Base-by-base conservation (phyloP, 495 filamentous ascomycete species). In the Apodospora peruviana region DNA sequence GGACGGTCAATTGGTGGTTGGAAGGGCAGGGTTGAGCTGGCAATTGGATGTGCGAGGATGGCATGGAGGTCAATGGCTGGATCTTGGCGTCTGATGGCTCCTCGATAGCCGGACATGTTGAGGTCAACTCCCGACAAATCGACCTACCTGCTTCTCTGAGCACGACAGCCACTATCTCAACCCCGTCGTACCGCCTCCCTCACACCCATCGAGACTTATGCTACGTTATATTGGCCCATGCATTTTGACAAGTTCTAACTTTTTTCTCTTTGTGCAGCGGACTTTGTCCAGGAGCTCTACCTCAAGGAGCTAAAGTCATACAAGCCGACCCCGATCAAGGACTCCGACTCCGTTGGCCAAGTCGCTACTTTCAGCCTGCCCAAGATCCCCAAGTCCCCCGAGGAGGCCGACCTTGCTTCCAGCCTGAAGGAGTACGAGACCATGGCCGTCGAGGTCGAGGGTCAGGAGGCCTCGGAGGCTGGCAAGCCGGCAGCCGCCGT, bases 261-360 rank as follows among this genome's bases (percentile, higher is more conserved):
- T 23, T 12, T 10, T 37, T 16, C 43, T 9, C 7, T 17, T 14
- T 36, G 17, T 24, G 55, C 53, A 97, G 94, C 85, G 74, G 93
- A 99, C 72, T 78, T 93, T 55, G 85, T 99, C 56, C 93, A 95
- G 74, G 91, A 96, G 55, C 82, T 99, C 60, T 99, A 97, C 80
- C 85, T 99, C 59, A 81, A 81, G 58, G 91, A 96, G 69, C 83
- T 99, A 58, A 90, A 88, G 69, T 78, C 81, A 70, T 96, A 91
- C 84, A 99, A 96, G 78, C 77, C 87, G 32, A 72, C 85, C 18
- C 77, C 84, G 43, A 59, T 90, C 75, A 96, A 96, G 75, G 74
- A 90, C 43, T 77, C 78, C 51, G 94, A 96, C 66, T 76, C 90
- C 62, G 88, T 90, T 47, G 90, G 86, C 61, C 86, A 94, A 58